phyloP scores from a whole-genome alignment of 805 yeast species.

The Wickerhamiella brachini region DNA sequence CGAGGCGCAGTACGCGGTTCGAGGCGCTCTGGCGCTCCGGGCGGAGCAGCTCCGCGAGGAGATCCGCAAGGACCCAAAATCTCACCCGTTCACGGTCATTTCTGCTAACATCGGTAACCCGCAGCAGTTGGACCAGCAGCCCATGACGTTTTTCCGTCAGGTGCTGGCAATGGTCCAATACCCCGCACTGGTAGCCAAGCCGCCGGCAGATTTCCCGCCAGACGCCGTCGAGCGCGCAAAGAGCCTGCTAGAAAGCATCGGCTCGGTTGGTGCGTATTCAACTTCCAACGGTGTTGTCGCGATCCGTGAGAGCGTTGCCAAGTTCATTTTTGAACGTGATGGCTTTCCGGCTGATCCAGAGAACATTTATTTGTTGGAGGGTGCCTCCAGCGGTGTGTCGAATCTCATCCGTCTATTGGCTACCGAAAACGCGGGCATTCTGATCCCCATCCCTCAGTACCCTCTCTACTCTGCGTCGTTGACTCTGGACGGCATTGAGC shows the following conservation, averaged over 20 bases:
- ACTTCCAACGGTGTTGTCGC: slow-evolving; percentile 75
- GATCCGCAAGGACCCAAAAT: slow-evolving; percentile 39
- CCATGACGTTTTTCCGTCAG: slow-evolving; percentile 90
- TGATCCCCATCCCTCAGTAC: slow-evolving; percentile 96
- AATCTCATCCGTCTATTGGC: slow-evolving; percentile 61
- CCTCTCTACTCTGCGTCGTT: slow-evolving; percentile 94
- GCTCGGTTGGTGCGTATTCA: slow-evolving; percentile 91
- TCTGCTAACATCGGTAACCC: slow-evolving; percentile 96
- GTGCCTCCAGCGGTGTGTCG: slow-evolving; percentile 92
- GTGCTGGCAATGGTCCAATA: slow-evolving; percentile 76
- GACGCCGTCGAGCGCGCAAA: slow-evolving; percentile 70
- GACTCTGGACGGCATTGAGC: slow-evolving; percentile 66
- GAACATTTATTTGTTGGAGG: slow-evolving; percentile 73
- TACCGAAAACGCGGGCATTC: slow-evolving; percentile 49
- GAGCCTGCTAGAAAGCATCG: slow-evolving; percentile 43
- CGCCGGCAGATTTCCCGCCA: slow-evolving; percentile 19
- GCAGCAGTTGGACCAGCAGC: slow-evolving; percentile 88
- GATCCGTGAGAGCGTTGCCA: slow-evolving; percentile 66
- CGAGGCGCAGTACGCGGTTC: slow-evolving; percentile 87
- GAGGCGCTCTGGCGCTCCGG: slow-evolving; percentile 86
- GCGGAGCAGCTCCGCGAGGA: slow-evolving; percentile 70
- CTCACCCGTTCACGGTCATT: slow-evolving; percentile 70
- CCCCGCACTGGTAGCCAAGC: slow-evolving; percentile 47
- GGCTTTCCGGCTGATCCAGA: slow-evolving; percentile 54
- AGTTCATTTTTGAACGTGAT: slow-evolving; percentile 68